A percentile compares a stretch with the other conserved stretches of the same genome.
phyloP scores from a whole-genome alignment of 2,329 filamentous ascomycete genomes.

The Colletotrichum navitas region DNA sequence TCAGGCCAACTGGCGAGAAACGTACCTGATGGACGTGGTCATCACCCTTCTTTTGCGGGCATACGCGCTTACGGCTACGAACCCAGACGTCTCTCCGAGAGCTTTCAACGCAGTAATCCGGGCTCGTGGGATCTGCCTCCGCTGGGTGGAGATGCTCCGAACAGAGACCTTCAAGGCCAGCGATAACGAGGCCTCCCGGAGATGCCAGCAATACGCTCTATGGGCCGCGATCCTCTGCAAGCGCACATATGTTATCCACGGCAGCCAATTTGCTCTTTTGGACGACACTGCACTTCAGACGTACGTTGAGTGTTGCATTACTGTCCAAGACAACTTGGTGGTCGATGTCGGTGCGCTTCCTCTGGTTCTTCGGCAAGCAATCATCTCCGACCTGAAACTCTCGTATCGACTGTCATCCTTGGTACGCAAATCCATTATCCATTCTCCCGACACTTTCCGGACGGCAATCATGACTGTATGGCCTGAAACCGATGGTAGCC shows the following conservation, averaged over 20 bases:
- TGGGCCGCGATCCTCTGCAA: conserved; percentile 69
- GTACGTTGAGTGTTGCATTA: conserved; percentile 46
- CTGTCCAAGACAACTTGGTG: conserved; percentile 61
- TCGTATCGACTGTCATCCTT: conserved; percentile 51
- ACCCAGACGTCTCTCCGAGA: conserved; percentile 27
- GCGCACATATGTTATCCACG: conserved; percentile 50
- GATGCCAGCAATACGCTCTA: conserved; percentile 60
- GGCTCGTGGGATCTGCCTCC: conserved; percentile 57
- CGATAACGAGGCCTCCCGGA: conserved; percentile 54
- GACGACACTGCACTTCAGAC: conserved; percentile 40
- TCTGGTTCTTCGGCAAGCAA: conserved; percentile 50
- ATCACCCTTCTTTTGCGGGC: conserved; percentile 63
- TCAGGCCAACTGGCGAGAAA: conserved; percentile 69
- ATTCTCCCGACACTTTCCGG: conserved; percentile 45
- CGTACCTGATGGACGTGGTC: conserved; percentile 68
- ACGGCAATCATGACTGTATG: conserved; percentile 56
- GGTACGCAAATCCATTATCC: conserved; percentile 53
- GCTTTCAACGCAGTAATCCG: conserved; percentile 53
- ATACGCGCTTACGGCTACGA: conserved; percentile 44
- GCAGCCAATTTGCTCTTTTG: conserved; percentile 15
- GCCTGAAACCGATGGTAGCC: conserved; percentile 51
- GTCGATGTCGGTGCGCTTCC: conserved; percentile 53
- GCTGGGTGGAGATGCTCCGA: conserved; percentile 64
- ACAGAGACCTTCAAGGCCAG: conserved; percentile 56
- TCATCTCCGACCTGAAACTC: conserved; percentile 63